Percentiles rank a stretch among this genome's conserved stretches.
These are phyloP conservation scores for Naganishia cerealis DNA, from an alignment of 1,284 basidiomycete species.

Conservation along the genomic window DNA sequence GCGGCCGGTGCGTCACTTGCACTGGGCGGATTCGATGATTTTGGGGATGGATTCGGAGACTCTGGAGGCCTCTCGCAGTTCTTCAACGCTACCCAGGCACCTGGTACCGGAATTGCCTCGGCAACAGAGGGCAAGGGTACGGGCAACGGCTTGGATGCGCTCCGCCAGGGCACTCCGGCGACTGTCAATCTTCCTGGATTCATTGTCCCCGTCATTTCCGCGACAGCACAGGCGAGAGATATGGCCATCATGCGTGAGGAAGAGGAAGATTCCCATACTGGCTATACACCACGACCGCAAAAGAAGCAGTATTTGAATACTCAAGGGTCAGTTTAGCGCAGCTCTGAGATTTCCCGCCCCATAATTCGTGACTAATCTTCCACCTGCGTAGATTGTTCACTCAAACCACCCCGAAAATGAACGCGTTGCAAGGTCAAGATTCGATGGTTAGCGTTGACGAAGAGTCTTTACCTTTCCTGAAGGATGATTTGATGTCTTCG, in stretches of 20 bases:
- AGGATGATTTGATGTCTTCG: neutral
- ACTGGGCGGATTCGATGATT: slow-evolving; percentile 20
- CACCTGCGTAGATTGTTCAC: slow-evolving; percentile 11
- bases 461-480: slow-evolving; percentile 21
- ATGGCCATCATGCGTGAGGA: slow-evolving; percentile 8
- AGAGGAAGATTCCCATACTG: slow-evolving; percentile 3
- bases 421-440: slow-evolving; percentile 17
- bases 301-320: slow-evolving; percentile 25
- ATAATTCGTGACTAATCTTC: neutral
- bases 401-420: slow-evolving; percentile 22
- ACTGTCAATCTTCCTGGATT: slow-evolving; percentile 9
- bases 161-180: slow-evolving; percentile 22
- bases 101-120: neutral
- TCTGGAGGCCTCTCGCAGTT: slow-evolving; percentile 33
- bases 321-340: slow-evolving; percentile 14
- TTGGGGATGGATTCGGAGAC: slow-evolving; percentile 30
- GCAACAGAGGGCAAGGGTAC: neutral
- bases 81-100: slow-evolving; percentile 33
- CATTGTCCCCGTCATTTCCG: slow-evolving; percentile 17
- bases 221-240: slow-evolving; percentile 13
- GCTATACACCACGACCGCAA: slow-evolving; percentile 14
- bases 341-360: neutral
- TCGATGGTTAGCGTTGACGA: slow-evolving; percentile 21
- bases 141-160: slow-evolving; percentile 19
- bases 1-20: slow-evolving; percentile 13